Evolutionary conservation across 2,329 filamentous ascomycete genomes (phyloP), one percentile per base, ranked within the genome.

Genomic region (Colletotrichum shisoi): DNA sequence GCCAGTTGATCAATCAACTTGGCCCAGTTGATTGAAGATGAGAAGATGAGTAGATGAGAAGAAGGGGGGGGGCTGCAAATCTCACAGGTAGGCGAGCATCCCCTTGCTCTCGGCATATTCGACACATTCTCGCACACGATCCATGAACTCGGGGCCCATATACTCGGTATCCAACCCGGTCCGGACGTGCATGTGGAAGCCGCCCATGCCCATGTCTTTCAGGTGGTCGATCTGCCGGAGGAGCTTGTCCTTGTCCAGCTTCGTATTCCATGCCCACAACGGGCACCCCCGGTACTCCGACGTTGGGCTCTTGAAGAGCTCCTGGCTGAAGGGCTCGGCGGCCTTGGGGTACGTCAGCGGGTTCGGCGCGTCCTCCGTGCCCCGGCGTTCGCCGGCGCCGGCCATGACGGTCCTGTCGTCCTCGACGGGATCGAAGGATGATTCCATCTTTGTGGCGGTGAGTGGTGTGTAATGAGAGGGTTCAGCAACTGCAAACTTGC

Each of bases 151-250:
- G 21, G 68, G 46, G n/a, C 74, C 74, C 69, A 76, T 70, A 46
- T 76, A 75, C 27, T 73, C 72, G 8, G 74, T 77, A 52, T 76
- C 75, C 15, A 77, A 72, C 2, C 75, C 75, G 3, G 71, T 73
- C 17, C 74, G 70, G 17, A 72, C 71, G 68, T 76, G 74, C 70
- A 76, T 76, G 37, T 74, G 72, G 46, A 76, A 76, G 3, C 75
- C 75, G 3, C 74, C 75, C 63, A 76, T 69, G 3, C 75, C 74
- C 75, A 77, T 76, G 11, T 73, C 72, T 17, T 65, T 46, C 19
- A 76, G 72, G 60, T 71, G 54, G 57, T 76, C 73, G 37, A 77
- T 75, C 56, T 77, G 74, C 21, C 73, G 70, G 2, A 73, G 70
- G 54, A 76, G 60, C 60, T 73, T 71, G 12, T 65, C 63, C 63